Percentiles rank a stretch among this genome's conserved stretches.
Evolutionary conservation across 306 rosid species (phyloP).

Genomic region (Prunus padus): DNA sequence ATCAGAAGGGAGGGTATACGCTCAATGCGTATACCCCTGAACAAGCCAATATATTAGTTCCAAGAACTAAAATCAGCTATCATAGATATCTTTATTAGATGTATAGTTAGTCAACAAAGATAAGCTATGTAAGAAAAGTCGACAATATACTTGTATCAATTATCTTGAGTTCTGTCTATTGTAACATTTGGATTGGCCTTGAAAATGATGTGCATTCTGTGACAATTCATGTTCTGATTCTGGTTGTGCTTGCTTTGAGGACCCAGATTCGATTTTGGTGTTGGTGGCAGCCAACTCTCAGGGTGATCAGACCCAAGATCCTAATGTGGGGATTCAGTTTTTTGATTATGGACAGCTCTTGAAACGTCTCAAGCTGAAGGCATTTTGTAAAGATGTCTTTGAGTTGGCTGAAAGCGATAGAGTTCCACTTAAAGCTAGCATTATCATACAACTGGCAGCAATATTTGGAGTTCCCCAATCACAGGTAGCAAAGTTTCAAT

Average conservation of each 20-base stretch:
- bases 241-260: constrained; percentile 50
- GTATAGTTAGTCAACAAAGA: background rate
- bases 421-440: constrained; percentile 31
- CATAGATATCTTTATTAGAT: background rate
- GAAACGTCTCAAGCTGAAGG: constrained; percentile 21
- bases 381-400: constrained; percentile 17
- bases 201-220: background rate
- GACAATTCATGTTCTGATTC: constrained; percentile 26
- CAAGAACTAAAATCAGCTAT: background rate
- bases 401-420: background rate
- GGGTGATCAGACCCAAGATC: background rate
- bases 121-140: background rate
- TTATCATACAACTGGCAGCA: constrained; percentile 37
- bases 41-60: background rate
- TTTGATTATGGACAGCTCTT: constrained; percentile 39
- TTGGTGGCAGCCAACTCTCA: constrained; percentile 18
- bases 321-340: background rate
- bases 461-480: constrained; percentile 28
- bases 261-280: constrained; percentile 37
- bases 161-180: background rate
- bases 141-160: background rate
- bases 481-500: constrained; percentile 35
- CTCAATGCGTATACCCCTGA: background rate
- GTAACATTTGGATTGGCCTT: constrained; percentile 9
- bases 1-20: background rate